Evolutionary conservation across 352 stramenopile genomes (phyloP).

Genomic region (Globisporangium heterothallicum): DNA sequence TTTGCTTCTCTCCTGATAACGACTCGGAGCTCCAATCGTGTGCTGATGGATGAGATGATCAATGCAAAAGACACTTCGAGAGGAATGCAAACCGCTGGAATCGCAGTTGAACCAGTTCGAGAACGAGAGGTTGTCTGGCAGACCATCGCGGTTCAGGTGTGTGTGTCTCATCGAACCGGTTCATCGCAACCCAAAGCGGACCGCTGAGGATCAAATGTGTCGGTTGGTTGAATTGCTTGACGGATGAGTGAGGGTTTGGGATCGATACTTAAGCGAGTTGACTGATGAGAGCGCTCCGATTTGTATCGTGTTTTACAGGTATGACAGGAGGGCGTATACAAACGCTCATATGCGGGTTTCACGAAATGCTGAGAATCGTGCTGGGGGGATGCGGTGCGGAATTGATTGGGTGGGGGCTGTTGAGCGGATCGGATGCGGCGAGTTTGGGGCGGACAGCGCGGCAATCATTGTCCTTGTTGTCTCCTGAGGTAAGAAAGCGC

Average conservation of each 20-base stretch:
- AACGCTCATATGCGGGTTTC: constrained; percentile 9
- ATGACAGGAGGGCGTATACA: constrained; percentile 7
- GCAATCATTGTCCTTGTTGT: constrained; percentile 71
- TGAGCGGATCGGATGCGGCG: constrained; percentile 8
- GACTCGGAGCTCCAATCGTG: not conserved
- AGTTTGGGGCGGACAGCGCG: not conserved
- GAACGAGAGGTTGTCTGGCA: constrained; percentile 1
- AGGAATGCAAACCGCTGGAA: not conserved
- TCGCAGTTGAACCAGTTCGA: not conserved
- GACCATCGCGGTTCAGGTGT: not conserved
- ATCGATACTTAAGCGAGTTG: constrained; percentile 6
- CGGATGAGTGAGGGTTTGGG: not conserved
- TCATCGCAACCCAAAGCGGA: not conserved
- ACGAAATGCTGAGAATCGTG: not conserved
- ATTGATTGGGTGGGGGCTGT: constrained; percentile 20
- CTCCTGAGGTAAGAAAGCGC: constrained; percentile 52
- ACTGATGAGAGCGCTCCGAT: constrained; percentile 9
- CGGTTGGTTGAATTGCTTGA: not conserved
- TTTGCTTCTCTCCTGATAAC: constrained; percentile 5
- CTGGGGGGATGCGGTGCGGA: constrained; percentile 12
- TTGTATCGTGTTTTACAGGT: not conserved
- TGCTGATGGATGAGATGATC: too few relatives aligned
- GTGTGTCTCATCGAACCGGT: constrained; percentile 2
- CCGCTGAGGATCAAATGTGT: not conserved
- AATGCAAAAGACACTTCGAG: too few relatives aligned